Evolutionary conservation across 176 grass and related monocot species (phyloP).

Genomic region (Oryza brachyantha): DNA sequence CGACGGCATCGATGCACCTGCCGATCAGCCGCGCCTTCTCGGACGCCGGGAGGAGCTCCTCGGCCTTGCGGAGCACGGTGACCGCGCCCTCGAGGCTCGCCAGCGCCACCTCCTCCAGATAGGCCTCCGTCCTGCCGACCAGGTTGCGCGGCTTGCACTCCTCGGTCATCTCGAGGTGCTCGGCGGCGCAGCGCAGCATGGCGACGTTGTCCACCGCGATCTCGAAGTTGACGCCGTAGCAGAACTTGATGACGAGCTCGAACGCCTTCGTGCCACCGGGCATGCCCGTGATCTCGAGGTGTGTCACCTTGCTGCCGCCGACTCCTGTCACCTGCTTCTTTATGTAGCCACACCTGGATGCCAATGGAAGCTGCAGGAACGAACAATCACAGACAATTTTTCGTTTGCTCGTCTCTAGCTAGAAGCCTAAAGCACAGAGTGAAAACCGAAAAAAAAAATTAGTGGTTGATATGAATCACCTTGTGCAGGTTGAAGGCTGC

Average conservation of each 20-base stretch:
- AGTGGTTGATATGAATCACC: conserved; percentile 34
- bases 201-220: conserved; percentile 78
- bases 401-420: neutral
- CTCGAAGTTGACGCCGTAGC: conserved; percentile 70
- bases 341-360: conserved; percentile 74
- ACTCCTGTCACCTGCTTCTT: conserved; percentile 42
- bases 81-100: conserved; percentile 62
- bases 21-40: conserved; percentile 63
- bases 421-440: neutral
- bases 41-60: conserved; percentile 65
- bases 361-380: conserved; percentile 55
- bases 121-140: conserved; percentile 48
- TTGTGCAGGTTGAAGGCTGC: conserved; percentile 69
- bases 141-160: conserved; percentile 54
- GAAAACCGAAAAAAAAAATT: neutral
- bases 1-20: conserved; percentile 68
- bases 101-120: conserved; percentile 62
- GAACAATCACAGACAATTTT: neutral
- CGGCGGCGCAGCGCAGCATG: conserved; percentile 66
- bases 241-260: conserved; percentile 68
- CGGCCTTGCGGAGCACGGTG: conserved; percentile 62
- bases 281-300: conserved; percentile 55
- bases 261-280: conserved; percentile 68
- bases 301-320: conserved; percentile 13
- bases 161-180: conserved; percentile 90